These are phyloP conservation scores for Melastoma malabathricum DNA, from an alignment of 345 rosid species.

Conservation along the genomic window DNA sequence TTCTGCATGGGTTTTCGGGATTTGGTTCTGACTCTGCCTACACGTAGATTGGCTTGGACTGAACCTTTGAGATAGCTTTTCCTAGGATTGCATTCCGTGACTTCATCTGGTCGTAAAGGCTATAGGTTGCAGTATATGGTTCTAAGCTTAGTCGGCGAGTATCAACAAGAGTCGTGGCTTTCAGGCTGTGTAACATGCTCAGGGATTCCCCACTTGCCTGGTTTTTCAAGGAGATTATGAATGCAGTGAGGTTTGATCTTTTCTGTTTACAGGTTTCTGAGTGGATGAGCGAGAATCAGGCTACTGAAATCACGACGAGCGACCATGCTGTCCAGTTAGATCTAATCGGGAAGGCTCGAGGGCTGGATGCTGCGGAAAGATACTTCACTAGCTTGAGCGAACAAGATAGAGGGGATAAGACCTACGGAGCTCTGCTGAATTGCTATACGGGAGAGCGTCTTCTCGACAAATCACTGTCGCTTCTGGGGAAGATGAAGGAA, in stretches of 20 bases:
- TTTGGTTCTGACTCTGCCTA: too few species aligned
- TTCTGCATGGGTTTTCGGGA: too few species aligned
- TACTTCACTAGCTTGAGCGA: constrained; percentile 46
- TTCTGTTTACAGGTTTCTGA: constrained; percentile 41
- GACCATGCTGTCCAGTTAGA: constrained; percentile 72
- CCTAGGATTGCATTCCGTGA: too few species aligned
- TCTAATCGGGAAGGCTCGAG: constrained; percentile 62
- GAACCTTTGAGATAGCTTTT: too few species aligned
- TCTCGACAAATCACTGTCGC: constrained; percentile 40
- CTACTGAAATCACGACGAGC: constrained; percentile 31
- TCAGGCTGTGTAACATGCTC: too few species aligned
- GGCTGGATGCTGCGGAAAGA: constrained; percentile 47
- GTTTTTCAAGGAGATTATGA: not conserved
- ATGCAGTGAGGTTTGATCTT: not conserved
- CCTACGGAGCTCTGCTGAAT: constrained; percentile 75
- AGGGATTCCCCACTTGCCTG: too few species aligned
- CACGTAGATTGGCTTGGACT: too few species aligned
- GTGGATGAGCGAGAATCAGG: constrained; percentile 57
- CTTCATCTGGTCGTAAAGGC: too few species aligned
- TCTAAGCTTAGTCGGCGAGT: too few species aligned
- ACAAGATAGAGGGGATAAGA: constrained; percentile 47
- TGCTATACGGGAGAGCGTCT: constrained; percentile 57
- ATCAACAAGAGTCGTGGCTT: too few species aligned
- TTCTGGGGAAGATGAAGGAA: constrained; percentile 54
- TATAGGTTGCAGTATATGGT: too few species aligned